Conservation (phyloP, 2,329 filamentous ascomycete genomes). For the Akanthomyces muscarius region DNA sequence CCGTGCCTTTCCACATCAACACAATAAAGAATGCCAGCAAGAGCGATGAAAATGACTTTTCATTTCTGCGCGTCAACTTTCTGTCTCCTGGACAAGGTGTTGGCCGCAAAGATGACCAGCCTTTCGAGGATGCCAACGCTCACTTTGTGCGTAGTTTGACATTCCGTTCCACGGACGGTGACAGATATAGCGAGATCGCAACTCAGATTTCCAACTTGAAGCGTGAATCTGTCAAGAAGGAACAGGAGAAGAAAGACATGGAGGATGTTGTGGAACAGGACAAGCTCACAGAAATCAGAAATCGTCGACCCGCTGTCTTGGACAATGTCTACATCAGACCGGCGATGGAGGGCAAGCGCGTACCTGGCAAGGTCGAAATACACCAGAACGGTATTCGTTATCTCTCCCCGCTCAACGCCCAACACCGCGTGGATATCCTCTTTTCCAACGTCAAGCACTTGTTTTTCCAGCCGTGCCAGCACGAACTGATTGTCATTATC, state of each 20-base stretch:
- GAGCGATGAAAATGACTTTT: slow-evolving; percentile 91
- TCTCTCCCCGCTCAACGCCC: slow-evolving; percentile 71
- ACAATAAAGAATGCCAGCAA: slow-evolving; percentile 99
- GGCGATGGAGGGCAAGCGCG: slow-evolving; percentile 92
- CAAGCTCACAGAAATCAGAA: slow-evolving; percentile 91
- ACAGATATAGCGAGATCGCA: slow-evolving; percentile 85
- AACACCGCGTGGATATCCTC: slow-evolving; percentile 84
- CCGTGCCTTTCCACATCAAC: slow-evolving; percentile 94
- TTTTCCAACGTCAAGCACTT: slow-evolving; percentile 98
- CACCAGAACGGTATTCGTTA: slow-evolving; percentile 99
- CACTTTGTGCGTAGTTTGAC: slow-evolving; percentile 96
- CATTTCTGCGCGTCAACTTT: slow-evolving; percentile 94
- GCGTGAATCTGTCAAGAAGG: slow-evolving; percentile 83
- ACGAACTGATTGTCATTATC: slow-evolving; percentile 96
- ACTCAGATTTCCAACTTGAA: slow-evolving; percentile 95
- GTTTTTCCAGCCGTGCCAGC: slow-evolving; percentile 96
- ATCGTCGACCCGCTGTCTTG: slow-evolving; percentile 83
- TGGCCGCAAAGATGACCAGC: slow-evolving; percentile 93
- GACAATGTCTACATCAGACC: slow-evolving; percentile 95
- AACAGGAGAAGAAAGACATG: slow-evolving; percentile 99
- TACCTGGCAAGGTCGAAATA: slow-evolving; percentile 93
- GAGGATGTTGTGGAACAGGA: slow-evolving; percentile 99
- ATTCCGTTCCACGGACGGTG: slow-evolving; percentile 84
- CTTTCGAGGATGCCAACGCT: slow-evolving; percentile 91
- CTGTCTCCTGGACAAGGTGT: slow-evolving; percentile 96